phyloP scores from a whole-genome alignment of 2,329 filamentous ascomycete genomes.

The Penicillium sp. region DNA sequence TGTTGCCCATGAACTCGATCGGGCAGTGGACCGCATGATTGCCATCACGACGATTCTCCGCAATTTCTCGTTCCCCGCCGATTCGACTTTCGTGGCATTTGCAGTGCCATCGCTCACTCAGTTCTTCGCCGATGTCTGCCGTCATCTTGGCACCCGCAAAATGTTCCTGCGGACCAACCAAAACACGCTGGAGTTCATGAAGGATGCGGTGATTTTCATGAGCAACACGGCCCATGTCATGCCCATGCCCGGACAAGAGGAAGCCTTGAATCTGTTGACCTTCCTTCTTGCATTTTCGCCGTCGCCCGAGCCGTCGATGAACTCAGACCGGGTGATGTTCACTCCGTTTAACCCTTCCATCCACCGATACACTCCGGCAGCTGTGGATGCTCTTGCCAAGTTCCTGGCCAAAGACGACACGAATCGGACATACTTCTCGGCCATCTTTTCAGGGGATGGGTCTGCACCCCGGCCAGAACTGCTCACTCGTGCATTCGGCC shows the following conservation, averaged over 20 bases:
- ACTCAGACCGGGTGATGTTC: constrained; percentile 63
- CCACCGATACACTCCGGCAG: constrained; percentile 83
- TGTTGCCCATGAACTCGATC: constrained; percentile 72
- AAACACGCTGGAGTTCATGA: constrained; percentile 95
- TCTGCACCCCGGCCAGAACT: constrained; percentile 66
- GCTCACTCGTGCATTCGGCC: constrained; percentile 76
- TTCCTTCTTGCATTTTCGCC: constrained; percentile 90
- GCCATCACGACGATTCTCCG: constrained; percentile 88
- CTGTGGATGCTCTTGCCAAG: constrained; percentile 86
- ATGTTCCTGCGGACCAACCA: constrained; percentile 74
- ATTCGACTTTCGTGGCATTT: constrained; percentile 68
- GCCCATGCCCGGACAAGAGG: constrained; percentile 77
- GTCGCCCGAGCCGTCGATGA: constrained; percentile 59
- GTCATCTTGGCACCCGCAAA: constrained; percentile 81
- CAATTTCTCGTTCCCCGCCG: constrained; percentile 76
- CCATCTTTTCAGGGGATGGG: constrained; percentile 71
- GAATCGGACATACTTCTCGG: constrained; percentile 77
- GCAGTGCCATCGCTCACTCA: constrained; percentile 73
- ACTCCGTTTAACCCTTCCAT: constrained; percentile 71
- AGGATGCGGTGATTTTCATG: constrained; percentile 81
- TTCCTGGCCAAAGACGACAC: constrained; percentile 88
- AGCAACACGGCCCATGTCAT: constrained; percentile 81
- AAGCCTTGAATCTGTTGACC: constrained; percentile 78
- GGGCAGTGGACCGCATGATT: constrained; percentile 78
- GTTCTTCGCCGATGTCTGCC: constrained; percentile 75